Base-by-base conservation (phyloP, 768 basidiomycete species). In the Agrocybe praecox region DNA sequence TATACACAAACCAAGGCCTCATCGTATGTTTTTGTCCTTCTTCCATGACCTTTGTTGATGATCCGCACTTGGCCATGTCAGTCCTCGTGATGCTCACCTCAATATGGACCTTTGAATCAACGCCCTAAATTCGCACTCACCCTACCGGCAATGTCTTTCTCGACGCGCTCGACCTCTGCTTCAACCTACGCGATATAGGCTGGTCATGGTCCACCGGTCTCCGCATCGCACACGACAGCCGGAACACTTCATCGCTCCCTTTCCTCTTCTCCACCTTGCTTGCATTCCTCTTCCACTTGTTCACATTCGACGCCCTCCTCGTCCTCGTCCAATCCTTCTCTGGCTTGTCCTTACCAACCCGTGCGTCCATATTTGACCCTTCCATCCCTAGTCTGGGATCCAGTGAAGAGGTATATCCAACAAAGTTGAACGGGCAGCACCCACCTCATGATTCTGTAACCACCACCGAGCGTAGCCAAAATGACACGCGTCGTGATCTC, bases 181-280 rank as follows among this genome's bases (percentile, higher is more conserved):
- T 70, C 61, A 85, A 79, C 56, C 61, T 83, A 12, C 83, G 88
- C 17, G 88, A 87, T 8, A 64, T 74, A 46, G 85, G 83, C 15
- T 89, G 87, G 87, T 71, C 80, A 43, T 87, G 84, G 80, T 83
- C 85, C 2, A 59, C 67, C 22, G 73, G 74, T 47, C 67, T 80
- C 19, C 70, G 73, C 51, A 51, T 80, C 21, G 74, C 80, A 5
- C 66, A 55, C 4, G 79, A 81, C 58, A 76, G 71, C 10, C 78
- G 80, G 19, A 73, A 77, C 1, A 67, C 70, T 8, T 57, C 65
- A 0, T 75, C 80, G 19, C 74, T 66, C 8, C 57, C 67, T 14
- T 87, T 85, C 63, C 45, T 74, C 3, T 49, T 67, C 17, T 57
- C 68, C 10, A 76, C 80, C 0, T 47, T 76, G 6, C 10, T 60